Conservation (phyloP, 164 flowering plant genomes). For the Vitis rupestris region DNA sequence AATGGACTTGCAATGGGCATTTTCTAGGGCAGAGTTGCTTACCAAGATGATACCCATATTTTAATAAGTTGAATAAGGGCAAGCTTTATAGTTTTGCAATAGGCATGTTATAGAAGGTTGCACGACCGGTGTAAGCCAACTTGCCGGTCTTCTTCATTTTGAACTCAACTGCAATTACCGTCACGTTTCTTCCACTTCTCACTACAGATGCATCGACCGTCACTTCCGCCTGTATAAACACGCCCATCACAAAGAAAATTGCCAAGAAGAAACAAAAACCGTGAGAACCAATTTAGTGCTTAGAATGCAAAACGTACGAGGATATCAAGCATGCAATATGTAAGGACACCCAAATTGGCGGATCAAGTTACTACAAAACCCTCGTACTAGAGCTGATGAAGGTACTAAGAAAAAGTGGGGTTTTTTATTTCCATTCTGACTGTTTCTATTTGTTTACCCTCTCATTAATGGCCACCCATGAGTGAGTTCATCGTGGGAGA, state of each 20-base stretch:
- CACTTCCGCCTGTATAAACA: conserved; percentile 45
- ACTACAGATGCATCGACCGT: conserved; percentile 50
- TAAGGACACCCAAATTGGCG: too few relatives aligned
- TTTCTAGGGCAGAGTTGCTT: too few relatives aligned
- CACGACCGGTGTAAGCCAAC: conserved; percentile 49
- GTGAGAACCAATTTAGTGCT: neutral
- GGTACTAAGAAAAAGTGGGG: too few relatives aligned
- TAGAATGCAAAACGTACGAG: neutral
- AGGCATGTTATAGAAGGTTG: conserved; percentile 62
- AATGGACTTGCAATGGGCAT: too few relatives aligned
- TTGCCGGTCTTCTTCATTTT: conserved; percentile 42
- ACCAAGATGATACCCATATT: neutral
- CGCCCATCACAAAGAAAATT: neutral
- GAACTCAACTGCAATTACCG: conserved; percentile 54
- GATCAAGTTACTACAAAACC: too few relatives aligned
- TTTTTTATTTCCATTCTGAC: too few relatives aligned
- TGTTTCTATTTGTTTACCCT: too few relatives aligned
- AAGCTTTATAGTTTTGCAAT: conserved; percentile 40
- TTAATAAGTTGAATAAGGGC: neutral
- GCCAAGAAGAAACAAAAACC: too few relatives aligned
- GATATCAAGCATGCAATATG: too few relatives aligned
- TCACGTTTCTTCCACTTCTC: conserved; percentile 67
- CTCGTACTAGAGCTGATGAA: too few relatives aligned
- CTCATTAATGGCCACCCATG: too few relatives aligned
- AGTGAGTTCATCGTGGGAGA: too few relatives aligned